Evolutionary conservation across 164 flowering plant genomes (phyloP), one percentile per base, ranked within the genome.

Genomic region (Tetracentron sinense): DNA sequence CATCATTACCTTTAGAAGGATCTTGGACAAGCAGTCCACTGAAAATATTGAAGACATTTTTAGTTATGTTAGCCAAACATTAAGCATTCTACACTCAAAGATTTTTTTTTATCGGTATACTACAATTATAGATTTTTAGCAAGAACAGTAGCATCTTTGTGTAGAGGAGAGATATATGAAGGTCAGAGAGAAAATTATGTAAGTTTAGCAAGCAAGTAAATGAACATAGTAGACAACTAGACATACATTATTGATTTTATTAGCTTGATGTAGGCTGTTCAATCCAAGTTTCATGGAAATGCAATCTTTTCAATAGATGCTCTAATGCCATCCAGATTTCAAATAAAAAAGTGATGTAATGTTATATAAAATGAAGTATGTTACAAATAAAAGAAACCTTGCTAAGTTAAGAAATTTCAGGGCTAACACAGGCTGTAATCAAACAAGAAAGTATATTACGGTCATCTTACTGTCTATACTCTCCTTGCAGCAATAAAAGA

Each of bases 1-100:
- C 96, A 68, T 85, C 89, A 79, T 84, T 79, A 42, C 71, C 75
- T 75, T 85, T 90, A 27, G 88, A 46, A 48, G 96, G 96, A 69
- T 80, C 98, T 77, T 90, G 97, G 51, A 93, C 98, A 49, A 89
- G 83, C 96, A 91, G 89, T 56, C 96, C 96, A 78, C 97, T 91
- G 84, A 60, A 77, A 49, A 57, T 38, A 59, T 51, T 21, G 26
- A 61, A 6, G n/a, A n/a, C n/a, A 35, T n/a, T 23, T 35, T 19
- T 8, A 38, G 25, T 23, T 25, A 21, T 8, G 30, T 15, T 11
- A 53, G 29, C 33, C 19, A 12, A 27, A 19, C 25, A 49, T 49
- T 53, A 27, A 53, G 6, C 30, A 26, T 26, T 53, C 25, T 27
- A 26, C 19, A 27, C 12, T 53, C 4, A 53, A 52, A 25, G 56